These are phyloP conservation scores for Flaveria bidentis DNA, from an alignment of 129 eudicot genomes.

Conservation along the genomic window DNA sequence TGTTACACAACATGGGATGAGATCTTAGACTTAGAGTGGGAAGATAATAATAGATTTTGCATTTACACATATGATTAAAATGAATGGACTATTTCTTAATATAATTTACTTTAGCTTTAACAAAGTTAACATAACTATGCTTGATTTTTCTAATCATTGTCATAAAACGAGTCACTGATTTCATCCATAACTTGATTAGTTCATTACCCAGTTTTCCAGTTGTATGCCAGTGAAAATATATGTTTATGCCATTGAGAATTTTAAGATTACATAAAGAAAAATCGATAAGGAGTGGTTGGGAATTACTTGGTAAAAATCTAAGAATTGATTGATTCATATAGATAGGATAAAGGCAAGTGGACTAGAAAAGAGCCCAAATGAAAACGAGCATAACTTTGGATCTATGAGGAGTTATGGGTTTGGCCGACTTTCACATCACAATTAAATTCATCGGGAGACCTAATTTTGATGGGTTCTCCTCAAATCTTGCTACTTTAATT, in stretches of 20 bases:
- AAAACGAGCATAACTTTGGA: not conserved
- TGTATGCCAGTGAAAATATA: not conserved
- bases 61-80: not conserved
- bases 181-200: not conserved
- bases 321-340: not conserved
- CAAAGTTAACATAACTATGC: not conserved
- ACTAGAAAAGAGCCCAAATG: not conserved
- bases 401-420: not conserved
- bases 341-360: not conserved
- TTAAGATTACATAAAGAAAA: not conserved
- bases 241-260: not conserved
- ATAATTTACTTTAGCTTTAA: not conserved
- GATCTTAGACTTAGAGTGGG: not conserved
- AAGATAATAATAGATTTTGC: not conserved
- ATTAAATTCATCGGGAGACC: not conserved
- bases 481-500: not conserved
- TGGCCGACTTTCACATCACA: not conserved
- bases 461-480: not conserved
- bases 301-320: not conserved
- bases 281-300: not conserved
- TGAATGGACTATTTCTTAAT: not conserved
- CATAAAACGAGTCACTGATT: not conserved
- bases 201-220: not conserved
- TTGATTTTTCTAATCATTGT: not conserved
- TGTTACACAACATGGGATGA: not conserved